Evolutionary conservation across 345 rosid genomes (phyloP).

Genomic region (Syzygium aqueum): DNA sequence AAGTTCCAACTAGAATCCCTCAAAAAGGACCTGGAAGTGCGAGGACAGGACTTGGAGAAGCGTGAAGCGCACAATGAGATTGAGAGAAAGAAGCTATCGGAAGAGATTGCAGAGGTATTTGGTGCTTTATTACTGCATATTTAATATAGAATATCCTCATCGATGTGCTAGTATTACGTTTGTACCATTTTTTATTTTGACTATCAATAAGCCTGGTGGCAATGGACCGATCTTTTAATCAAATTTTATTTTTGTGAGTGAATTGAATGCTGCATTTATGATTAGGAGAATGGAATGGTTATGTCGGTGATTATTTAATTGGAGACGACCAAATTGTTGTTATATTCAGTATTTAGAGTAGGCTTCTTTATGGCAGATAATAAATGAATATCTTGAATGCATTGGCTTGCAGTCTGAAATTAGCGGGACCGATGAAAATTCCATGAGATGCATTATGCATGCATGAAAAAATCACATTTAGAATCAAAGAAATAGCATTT

Average conservation of each 20-base stretch:
- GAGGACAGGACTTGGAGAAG: conserved; percentile 54
- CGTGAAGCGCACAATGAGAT: conserved; percentile 87
- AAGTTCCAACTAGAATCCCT: conserved; percentile 71
- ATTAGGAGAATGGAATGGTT: background rate
- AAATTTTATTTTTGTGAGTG: background rate
- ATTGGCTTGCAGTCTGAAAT: background rate
- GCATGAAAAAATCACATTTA: background rate
- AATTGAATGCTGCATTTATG: background rate
- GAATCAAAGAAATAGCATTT: background rate
- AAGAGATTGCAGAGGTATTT: conserved; percentile 71
- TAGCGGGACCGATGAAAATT: background rate
- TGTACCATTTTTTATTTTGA: background rate
- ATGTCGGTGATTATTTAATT: background rate
- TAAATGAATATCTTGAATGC: background rate
- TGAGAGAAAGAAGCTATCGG: conserved; percentile 49
- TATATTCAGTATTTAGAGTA: background rate
- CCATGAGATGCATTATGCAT: background rate
- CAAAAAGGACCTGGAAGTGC: conserved; percentile 60
- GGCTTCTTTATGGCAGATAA: background rate
- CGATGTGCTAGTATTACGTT: background rate
- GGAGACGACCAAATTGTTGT: background rate
- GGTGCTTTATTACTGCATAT: conserved; percentile 2
- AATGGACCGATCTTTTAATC: background rate
- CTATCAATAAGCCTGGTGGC: too few species aligned
- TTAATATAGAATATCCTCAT: background rate